These are phyloP conservation scores for Gossypium stocksii DNA, from an alignment of 345 rosid genomes.

Conservation along the genomic window DNA sequence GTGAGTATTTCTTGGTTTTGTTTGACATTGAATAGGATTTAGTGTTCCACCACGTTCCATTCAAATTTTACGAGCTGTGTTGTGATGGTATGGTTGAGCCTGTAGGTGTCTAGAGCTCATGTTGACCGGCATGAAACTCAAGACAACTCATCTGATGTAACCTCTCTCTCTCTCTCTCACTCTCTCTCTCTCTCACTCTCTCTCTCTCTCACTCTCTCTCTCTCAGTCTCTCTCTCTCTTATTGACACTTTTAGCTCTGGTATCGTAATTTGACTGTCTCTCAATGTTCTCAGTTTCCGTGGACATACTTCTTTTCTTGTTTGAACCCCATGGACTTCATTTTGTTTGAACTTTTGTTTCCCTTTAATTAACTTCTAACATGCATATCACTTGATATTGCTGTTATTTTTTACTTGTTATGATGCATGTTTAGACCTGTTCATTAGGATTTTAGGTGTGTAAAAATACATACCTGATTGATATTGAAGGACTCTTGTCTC, in stretches of 20 bases:
- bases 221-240: neutral
- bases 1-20: constrained; percentile 39
- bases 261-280: neutral
- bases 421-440: neutral
- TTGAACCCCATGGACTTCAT: neutral
- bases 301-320: neutral
- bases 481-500: neutral
- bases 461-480: neutral
- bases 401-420: neutral
- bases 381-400: neutral
- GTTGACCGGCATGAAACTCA: constrained; percentile 42
- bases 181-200: neutral
- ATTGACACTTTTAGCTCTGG: neutral
- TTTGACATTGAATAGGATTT: neutral
- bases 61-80: constrained; percentile 12
- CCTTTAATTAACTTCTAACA: constrained; percentile 2
- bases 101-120: constrained; percentile 49
- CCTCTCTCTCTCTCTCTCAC: neutral
- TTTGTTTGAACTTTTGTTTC: neutral
- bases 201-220: neutral
- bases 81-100: constrained; percentile 9
- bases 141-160: constrained; percentile 62
- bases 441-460: neutral
- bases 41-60: neutral
- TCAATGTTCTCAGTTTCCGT: neutral